Percentiles rank a stretch among this genome's conserved stretches.
These are phyloP conservation scores for apple (Malus domestica) DNA, from an alignment of 306 rosid genomes.

Conservation along the genomic window DNA sequence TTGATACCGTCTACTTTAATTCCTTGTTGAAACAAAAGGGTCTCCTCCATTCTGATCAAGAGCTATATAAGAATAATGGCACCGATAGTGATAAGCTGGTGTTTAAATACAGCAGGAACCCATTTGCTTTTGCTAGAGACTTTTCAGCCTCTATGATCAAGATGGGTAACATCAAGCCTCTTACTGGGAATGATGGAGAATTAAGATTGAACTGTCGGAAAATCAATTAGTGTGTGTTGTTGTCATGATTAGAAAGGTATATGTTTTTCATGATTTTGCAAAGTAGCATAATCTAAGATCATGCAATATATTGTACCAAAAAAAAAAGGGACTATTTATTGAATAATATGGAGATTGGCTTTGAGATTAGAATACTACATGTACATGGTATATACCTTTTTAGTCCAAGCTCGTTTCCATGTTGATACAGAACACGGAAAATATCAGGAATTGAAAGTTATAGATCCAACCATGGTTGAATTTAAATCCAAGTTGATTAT, in stretches of 20 bases:
- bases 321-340: not conserved
- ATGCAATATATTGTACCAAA: not conserved
- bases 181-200: slow-evolving; percentile 20
- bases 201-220: slow-evolving; percentile 20
- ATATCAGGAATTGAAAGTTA: not conserved
- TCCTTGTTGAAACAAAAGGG: slow-evolving; percentile 19
- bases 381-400: not conserved
- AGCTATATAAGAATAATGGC: slow-evolving; percentile 14
- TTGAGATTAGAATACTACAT: not conserved
- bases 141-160: slow-evolving; percentile 23
- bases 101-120: not conserved
- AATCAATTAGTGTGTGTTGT: not conserved
- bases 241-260: not conserved
- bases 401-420: not conserved
- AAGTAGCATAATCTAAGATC: not conserved
- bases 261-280: not conserved
- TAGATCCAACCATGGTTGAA: not conserved
- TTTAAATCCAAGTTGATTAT: not conserved
- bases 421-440: not conserved
- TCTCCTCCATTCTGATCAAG: slow-evolving; percentile 29
- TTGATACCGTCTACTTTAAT: slow-evolving; percentile 23
- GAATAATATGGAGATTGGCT: not conserved
- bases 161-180: slow-evolving; percentile 32
- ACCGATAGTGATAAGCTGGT: slow-evolving; percentile 21
- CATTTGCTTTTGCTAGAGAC: not conserved